A percentile compares a stretch with the other conserved stretches of the same genome.
Evolutionary conservation across 2,329 filamentous ascomycete species (phyloP).

Genomic region (Penicillium verrucosum): DNA sequence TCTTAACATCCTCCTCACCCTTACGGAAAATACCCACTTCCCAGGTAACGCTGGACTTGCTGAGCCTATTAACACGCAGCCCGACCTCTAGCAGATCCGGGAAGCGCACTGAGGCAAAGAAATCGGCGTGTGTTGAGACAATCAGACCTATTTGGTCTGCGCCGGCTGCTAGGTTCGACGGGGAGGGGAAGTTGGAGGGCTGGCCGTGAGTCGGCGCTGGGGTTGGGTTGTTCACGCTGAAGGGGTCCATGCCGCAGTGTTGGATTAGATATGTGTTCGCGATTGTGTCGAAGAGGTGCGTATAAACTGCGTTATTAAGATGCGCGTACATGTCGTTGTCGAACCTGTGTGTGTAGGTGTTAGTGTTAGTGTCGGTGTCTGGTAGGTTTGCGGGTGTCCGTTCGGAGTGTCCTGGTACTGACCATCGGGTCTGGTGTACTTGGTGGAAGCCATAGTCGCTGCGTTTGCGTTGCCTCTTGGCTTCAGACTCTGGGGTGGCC

Average conservation of each 20-base stretch:
- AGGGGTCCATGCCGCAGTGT: slow-evolving; percentile 70
- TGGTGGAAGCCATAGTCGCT: slow-evolving; percentile 74
- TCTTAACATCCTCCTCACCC: slow-evolving; percentile 69
- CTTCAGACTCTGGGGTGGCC: slow-evolving; percentile 32
- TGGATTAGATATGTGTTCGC: slow-evolving; percentile 85
- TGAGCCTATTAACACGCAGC: slow-evolving; percentile 77
- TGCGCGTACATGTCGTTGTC: slow-evolving; percentile 96
- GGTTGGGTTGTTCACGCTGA: slow-evolving; percentile 47
- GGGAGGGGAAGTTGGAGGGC: slow-evolving; percentile 7
- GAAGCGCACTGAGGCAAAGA: slow-evolving; percentile 76
- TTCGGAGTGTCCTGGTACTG: slow-evolving; percentile 1
- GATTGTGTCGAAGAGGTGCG: slow-evolving; percentile 82
- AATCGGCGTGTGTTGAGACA: slow-evolving; percentile 81
- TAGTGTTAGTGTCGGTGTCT: slow-evolving; percentile 1
- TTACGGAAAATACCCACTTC: slow-evolving; percentile 83
- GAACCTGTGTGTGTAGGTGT: slow-evolving; percentile 53
- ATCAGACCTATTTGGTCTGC: slow-evolving; percentile 74
- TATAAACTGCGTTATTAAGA: slow-evolving; percentile 87
- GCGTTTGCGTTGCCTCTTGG: slow-evolving; percentile 61
- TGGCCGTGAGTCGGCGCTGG: slow-evolving; percentile 9
- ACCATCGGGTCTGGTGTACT: slow-evolving; percentile 87
- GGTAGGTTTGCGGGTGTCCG: not conserved
- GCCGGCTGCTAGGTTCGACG: not conserved
- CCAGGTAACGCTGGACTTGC: slow-evolving; percentile 82
- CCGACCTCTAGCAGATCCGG: slow-evolving; percentile 79